Evolutionary conservation across 306 rosid species (phyloP), one percentile per base, ranked within the genome.

Genomic region (Coriaria nepalensis): DNA sequence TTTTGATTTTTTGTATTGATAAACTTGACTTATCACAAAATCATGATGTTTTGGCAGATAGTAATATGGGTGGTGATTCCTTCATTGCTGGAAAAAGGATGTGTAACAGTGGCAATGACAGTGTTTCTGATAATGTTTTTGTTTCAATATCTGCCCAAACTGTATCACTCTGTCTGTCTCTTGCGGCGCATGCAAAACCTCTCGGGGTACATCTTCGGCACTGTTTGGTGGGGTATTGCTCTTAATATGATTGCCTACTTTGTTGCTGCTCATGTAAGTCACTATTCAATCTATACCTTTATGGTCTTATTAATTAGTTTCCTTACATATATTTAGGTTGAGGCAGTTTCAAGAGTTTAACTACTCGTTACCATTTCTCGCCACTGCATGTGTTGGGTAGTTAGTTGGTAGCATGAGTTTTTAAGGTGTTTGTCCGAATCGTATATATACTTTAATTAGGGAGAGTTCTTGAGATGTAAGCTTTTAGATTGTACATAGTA

Each of bases 211-310:
- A 73, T 85, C 35, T 90, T 85, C 6, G 95, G 92, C 29, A 90
- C 95, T 0, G 81, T 81, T 56, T 90, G 98, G 98, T 90, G 98
- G 97, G 92, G 98, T 5, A 75, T 90, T 44, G 92, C 98, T 41
- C 94, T 90, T 54, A 90, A 90, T 66, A 40, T 90, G 66, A 90
- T 90, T 29, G 95, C 94, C 0, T 90, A 90, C 47, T 90, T 90
- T 35, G 98, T 90, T 13, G 98, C 98, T 9, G 77, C 98, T 33
- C 98, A 90, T 67, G 98, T 90, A 73, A 81, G 93, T 29, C n/a
- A 8, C 35, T 47, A 5, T 8, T 42, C 13, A 8, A 8, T 42
- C 5, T 12, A n/a, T n/a, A 10, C 13, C 12, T 42, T n/a, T 42
- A 5, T 20, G 29, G 29, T 20, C 3, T 20, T 20, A 20, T 3